phyloP scores from a whole-genome alignment of 2,329 filamentous ascomycete genomes.

The Gremmenia infestans region DNA sequence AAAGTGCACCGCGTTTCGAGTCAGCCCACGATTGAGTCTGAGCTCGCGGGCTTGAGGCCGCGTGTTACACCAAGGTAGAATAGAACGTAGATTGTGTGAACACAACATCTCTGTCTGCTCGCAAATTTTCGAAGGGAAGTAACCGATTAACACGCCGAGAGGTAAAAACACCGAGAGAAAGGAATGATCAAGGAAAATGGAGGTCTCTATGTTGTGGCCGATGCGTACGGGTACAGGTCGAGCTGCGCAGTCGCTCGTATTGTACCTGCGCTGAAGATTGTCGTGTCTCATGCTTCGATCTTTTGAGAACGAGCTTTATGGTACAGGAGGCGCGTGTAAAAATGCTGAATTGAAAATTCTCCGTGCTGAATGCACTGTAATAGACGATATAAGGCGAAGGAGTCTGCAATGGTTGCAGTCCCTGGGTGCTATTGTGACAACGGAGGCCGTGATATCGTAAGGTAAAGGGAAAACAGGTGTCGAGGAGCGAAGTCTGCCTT shows the following conservation, averaged over 20 bases:
- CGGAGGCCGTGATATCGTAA: conserved; percentile 32
- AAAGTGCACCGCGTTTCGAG: conserved; percentile 13
- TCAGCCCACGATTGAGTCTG: conserved; percentile 1
- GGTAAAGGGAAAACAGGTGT: conserved; percentile 31
- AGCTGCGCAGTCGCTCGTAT: conserved; percentile 30
- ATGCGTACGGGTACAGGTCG: conserved; percentile 31
- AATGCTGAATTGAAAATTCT: conserved; percentile 15
- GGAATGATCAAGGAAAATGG: conserved; percentile 15
- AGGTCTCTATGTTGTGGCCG: conserved; percentile 26
- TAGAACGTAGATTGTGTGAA: conserved; percentile 21
- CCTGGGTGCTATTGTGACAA: conserved; percentile 33
- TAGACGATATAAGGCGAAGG: conserved; percentile 25
- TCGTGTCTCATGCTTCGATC: conserved; percentile 27
- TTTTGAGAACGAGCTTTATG: conserved; percentile 31
- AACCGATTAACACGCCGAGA: conserved; percentile 18
- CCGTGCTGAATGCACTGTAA: conserved; percentile 25
- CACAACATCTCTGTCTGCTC: conserved; percentile 25
- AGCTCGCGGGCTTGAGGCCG: conserved; percentile 5
- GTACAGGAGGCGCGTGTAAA: conserved; percentile 29
- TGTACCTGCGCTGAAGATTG: conserved; percentile 30
- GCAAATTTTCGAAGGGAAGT: conserved; percentile 23
- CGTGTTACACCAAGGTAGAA: conserved; percentile 12
- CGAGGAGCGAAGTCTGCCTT: conserved; percentile 12
- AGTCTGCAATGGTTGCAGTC: conserved; percentile 16
- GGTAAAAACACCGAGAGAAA: conserved; percentile 17